Conservation (phyloP, 306 rosid species). For the Cucurbita pepo region DNA sequence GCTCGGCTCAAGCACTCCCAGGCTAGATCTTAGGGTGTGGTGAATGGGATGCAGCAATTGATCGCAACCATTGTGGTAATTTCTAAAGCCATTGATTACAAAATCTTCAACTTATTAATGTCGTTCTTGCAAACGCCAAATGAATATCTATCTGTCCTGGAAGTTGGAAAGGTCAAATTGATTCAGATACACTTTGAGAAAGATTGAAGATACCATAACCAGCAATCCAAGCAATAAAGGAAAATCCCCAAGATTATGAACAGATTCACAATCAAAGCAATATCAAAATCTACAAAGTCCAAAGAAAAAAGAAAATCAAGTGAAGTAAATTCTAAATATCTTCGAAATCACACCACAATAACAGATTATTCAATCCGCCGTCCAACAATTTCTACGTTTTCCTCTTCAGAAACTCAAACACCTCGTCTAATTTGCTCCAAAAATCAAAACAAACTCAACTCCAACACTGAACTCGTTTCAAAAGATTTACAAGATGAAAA, state of each 20-base stretch:
- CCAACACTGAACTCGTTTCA: neutral
- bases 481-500: neutral
- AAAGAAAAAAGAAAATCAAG: constrained; percentile 3
- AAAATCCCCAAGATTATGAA: constrained; percentile 15
- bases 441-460: neutral
- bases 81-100: neutral
- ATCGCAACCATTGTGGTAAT: constrained; percentile 2
- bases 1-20: constrained; percentile 1
- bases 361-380: neutral
- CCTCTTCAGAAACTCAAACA: neutral
- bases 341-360: constrained; percentile 4
- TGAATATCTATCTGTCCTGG: constrained; percentile 11
- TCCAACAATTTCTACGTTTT: neutral
- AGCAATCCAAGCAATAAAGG: constrained; percentile 18
- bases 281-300: constrained; percentile 9
- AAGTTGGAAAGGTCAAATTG: constrained; percentile 17
- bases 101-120: constrained; percentile 3
- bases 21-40: constrained; percentile 12
- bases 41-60: constrained; percentile 6
- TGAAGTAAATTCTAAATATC: neutral
- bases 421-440: neutral
- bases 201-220: constrained; percentile 12
- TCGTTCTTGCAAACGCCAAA: constrained; percentile 11
- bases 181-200: constrained; percentile 18
- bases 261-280: constrained; percentile 13